Conservation (phyloP, 805 yeast genomes). For the Cyberlindnera misumaiensis region DNA sequence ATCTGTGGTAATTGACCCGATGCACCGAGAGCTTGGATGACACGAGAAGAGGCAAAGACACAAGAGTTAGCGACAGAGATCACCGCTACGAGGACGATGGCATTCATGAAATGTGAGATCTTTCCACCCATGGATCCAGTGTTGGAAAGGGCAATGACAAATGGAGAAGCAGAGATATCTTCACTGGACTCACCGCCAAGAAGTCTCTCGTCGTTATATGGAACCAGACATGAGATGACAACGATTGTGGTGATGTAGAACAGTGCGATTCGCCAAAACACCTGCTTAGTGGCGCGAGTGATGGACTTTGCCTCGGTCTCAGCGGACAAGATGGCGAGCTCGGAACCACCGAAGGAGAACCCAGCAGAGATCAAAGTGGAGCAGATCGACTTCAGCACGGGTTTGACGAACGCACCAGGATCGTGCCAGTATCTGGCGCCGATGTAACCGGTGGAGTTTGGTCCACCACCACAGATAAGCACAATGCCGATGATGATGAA, state of each 20-base stretch:
- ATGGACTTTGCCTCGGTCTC: slow-evolving; percentile 71
- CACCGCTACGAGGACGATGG: slow-evolving; percentile 61
- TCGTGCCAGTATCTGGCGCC: slow-evolving; percentile 39
- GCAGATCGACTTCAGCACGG: slow-evolving; percentile 62
- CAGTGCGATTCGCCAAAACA: slow-evolving; percentile 71
- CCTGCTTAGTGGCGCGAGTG: slow-evolving; percentile 56
- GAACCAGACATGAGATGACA: slow-evolving; percentile 63
- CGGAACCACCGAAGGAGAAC: slow-evolving; percentile 71
- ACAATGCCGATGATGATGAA: slow-evolving; percentile 47
- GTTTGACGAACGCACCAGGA: slow-evolving; percentile 49
- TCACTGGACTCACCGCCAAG: slow-evolving; percentile 41
- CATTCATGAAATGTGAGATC: slow-evolving; percentile 62
- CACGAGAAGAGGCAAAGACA: slow-evolving; percentile 63
- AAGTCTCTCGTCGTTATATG: slow-evolving; percentile 46
- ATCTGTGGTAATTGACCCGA: slow-evolving; percentile 56
- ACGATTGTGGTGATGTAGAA: slow-evolving; percentile 59
- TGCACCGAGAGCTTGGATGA: slow-evolving; percentile 55
- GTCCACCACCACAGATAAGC: slow-evolving; percentile 38
- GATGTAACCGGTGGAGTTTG: slow-evolving; percentile 31
- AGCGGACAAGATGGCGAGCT: slow-evolving; percentile 67
- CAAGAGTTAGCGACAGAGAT: slow-evolving; percentile 68
- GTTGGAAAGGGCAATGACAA: slow-evolving; percentile 61
- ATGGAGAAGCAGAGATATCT: slow-evolving; percentile 71
- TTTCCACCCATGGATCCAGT: slow-evolving; percentile 55
- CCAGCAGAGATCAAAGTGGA: slow-evolving; percentile 74